Percentiles rank a stretch among this genome's conserved stretches.
These are phyloP conservation scores for Ammopiptanthus mongolicus DNA, from an alignment of 306 rosid genomes.

Conservation along the genomic window DNA sequence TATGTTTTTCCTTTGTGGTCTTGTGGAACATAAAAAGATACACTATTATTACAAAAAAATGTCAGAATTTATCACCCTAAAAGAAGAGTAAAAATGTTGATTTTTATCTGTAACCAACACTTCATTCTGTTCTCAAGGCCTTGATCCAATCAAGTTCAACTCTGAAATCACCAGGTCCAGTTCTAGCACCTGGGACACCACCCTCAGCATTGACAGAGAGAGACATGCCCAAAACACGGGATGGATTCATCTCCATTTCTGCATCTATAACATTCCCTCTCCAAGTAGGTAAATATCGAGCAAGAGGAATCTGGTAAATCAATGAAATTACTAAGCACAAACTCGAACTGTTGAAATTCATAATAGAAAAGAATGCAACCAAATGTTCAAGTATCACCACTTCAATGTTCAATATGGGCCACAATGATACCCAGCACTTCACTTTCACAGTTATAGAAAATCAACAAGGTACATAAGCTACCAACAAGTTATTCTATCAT, in stretches of 20 bases:
- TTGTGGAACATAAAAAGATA: conserved; percentile 13
- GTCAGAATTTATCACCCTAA: neutral
- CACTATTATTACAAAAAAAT: conserved; percentile 19
- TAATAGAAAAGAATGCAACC: neutral
- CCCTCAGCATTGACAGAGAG: conserved; percentile 87
- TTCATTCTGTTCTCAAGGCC: conserved; percentile 60
- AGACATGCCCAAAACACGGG: conserved; percentile 81
- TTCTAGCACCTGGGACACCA: conserved; percentile 66
- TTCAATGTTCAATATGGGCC: neutral
- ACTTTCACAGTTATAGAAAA: neutral
- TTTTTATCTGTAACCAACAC: conserved; percentile 15
- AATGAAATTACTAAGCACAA: conserved; percentile 9
- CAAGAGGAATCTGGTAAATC: conserved; percentile 71
- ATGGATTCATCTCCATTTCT: conserved; percentile 80
- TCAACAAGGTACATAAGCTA: neutral
- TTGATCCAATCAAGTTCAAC: conserved; percentile 81
- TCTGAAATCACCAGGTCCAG: conserved; percentile 88
- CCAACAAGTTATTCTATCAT: neutral
- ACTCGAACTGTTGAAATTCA: neutral
- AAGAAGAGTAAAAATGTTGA: conserved; percentile 18
- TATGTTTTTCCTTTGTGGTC: conserved; percentile 7
- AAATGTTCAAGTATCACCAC: neutral
- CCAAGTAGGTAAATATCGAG: conserved; percentile 88
- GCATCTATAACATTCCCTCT: conserved; percentile 80
- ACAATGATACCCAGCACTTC: neutral